phyloP scores from a whole-genome alignment of 768 basidiomycete species.

The Boletus sp. region DNA sequence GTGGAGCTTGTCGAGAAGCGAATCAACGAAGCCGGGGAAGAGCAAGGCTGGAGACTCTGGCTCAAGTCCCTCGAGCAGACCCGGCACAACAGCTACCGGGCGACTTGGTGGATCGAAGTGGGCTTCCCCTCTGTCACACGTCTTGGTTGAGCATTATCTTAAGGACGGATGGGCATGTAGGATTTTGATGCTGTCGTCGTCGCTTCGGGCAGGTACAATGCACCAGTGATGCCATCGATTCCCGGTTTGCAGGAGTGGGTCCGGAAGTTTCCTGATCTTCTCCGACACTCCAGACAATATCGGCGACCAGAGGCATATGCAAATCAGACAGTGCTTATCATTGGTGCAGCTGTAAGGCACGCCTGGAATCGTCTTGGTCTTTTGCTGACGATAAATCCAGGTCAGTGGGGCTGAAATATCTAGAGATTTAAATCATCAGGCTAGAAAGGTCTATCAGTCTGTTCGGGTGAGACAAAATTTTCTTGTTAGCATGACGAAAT shows the following conservation, averaged over 20 bases:
- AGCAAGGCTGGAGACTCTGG: constrained; percentile 17
- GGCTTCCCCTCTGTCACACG: background rate
- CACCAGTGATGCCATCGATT: constrained; percentile 16
- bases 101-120: constrained; percentile 32
- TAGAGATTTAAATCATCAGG: constrained; percentile 12
- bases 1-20: constrained; percentile 46
- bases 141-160: background rate
- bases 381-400: background rate
- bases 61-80: constrained; percentile 6
- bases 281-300: constrained; percentile 44
- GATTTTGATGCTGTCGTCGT: constrained; percentile 19
- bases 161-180: background rate
- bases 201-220: constrained; percentile 9
- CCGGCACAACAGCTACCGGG: constrained; percentile 21
- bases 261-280: constrained; percentile 31
- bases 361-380: background rate
- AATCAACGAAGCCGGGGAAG: constrained; percentile 12
- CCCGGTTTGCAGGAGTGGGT: constrained; percentile 13
- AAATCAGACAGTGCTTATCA: constrained; percentile 41
- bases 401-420: constrained; percentile 11
- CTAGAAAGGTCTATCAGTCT: constrained; percentile 9
- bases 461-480: constrained; percentile 6
- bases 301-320: constrained; percentile 36
- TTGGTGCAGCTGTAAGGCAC: constrained; percentile 31
- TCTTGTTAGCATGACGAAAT: background rate